A percentile compares a stretch with the other conserved stretches of the same genome.
Conservation (phyloP, 345 rosid genomes). For the Anacardium occidentale region DNA sequence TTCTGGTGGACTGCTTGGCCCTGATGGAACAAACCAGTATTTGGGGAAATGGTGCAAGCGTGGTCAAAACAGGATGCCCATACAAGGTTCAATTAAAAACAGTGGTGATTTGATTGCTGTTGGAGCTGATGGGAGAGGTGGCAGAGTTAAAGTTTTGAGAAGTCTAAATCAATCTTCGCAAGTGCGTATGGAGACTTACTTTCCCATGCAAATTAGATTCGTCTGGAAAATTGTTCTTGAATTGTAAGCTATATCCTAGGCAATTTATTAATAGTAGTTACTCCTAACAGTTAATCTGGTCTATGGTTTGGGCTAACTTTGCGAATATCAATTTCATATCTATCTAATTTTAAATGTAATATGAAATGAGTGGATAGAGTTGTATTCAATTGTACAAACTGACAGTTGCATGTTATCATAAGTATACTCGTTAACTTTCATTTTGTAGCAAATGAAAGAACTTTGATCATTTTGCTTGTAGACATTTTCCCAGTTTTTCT, state of each 20-base stretch:
- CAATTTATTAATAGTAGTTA: conserved; percentile 5
- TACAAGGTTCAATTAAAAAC: conserved; percentile 31
- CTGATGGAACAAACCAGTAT: conserved; percentile 64
- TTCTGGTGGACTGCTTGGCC: conserved; percentile 70
- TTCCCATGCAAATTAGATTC: neutral
- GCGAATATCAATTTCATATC: too few species aligned
- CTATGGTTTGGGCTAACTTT: too few species aligned
- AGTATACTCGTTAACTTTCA: too few species aligned
- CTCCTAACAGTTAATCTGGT: neutral
- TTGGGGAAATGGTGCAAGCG: conserved; percentile 92
- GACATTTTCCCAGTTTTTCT: too few species aligned
- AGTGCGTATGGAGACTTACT: conserved; percentile 40
- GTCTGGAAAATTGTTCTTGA: neutral
- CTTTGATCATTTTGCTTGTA: too few species aligned
- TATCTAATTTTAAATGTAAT: too few species aligned
- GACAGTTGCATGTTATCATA: too few species aligned
- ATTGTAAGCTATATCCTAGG: neutral
- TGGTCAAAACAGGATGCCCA: conserved; percentile 35
- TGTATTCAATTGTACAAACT: too few species aligned
- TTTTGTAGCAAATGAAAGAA: too few species aligned
- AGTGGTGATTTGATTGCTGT: conserved; percentile 63
- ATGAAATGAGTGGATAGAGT: too few species aligned
- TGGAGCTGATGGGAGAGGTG: conserved; percentile 94
- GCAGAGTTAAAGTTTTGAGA: conserved; percentile 74
- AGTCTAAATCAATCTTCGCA: conserved; percentile 44